Percentiles rank a stretch among this genome's conserved stretches.
Evolutionary conservation across 2,329 filamentous ascomycete genomes (phyloP).

Genomic region (Aspergillus fructus): DNA sequence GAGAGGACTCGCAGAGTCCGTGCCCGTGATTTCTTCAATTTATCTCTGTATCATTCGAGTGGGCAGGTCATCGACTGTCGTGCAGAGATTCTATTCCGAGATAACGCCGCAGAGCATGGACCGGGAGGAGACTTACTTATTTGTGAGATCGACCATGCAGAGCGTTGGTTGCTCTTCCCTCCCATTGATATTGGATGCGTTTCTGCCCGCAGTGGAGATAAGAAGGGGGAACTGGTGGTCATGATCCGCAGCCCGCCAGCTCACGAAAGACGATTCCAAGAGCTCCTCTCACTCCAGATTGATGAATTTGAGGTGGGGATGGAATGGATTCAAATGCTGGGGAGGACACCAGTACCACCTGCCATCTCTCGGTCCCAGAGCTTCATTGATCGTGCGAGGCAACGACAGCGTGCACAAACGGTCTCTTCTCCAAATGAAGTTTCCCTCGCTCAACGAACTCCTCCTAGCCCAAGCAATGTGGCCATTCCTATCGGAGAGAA

Average conservation of each 20-base stretch:
- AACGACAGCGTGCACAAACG: slow-evolving; percentile 30
- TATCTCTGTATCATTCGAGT: slow-evolving; percentile 82
- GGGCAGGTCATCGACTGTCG: slow-evolving; percentile 87
- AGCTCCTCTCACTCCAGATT: slow-evolving; percentile 74
- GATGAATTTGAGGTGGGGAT: slow-evolving; percentile 73
- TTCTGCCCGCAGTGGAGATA: slow-evolving; percentile 76
- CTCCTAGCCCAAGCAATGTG: slow-evolving; percentile 53
- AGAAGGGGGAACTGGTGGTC: slow-evolving; percentile 71
- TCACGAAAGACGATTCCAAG: slow-evolving; percentile 70
- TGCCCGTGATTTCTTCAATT: slow-evolving; percentile 84
- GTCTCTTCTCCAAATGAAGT: slow-evolving; percentile 21
- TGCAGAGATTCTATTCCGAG: slow-evolving; percentile 81
- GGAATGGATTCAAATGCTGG: slow-evolving; percentile 89
- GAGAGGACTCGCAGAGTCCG: slow-evolving; percentile 78
- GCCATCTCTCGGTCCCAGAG: slow-evolving; percentile 55
- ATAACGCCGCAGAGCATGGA: slow-evolving; percentile 67
- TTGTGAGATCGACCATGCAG: slow-evolving; percentile 77
- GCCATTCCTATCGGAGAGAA: slow-evolving; percentile 64
- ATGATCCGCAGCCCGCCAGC: slow-evolving; percentile 77
- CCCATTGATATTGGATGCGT: slow-evolving; percentile 72
- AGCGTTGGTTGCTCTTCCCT: slow-evolving; percentile 86
- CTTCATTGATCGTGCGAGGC: slow-evolving; percentile 48
- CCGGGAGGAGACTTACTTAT: slow-evolving; percentile 83
- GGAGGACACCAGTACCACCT: slow-evolving; percentile 62
- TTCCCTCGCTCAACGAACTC: slow-evolving; percentile 35